phyloP scores from a whole-genome alignment of 2,329 filamentous ascomycete species.

The Diaporthe helianthi region DNA sequence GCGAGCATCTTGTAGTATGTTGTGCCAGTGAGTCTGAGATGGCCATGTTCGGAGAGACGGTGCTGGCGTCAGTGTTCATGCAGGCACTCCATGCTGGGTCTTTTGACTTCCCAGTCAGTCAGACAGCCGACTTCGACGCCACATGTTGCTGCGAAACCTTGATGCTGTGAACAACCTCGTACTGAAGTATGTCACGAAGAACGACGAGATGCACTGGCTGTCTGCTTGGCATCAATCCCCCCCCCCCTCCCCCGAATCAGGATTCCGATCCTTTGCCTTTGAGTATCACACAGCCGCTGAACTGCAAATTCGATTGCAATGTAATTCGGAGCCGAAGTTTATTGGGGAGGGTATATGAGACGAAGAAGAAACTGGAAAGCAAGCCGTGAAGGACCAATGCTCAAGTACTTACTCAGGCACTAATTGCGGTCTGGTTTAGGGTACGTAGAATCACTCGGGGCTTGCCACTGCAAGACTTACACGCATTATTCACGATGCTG shows the following conservation, averaged over 20 bases:
- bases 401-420: neutral
- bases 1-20: slow-evolving; percentile 45
- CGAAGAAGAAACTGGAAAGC: neutral
- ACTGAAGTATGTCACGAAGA: slow-evolving; percentile 54
- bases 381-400: too few species aligned
- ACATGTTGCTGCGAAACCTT: slow-evolving; percentile 49
- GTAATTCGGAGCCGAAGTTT: neutral
- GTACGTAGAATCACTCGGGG: too few species aligned
- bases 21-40: slow-evolving; percentile 41
- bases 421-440: neutral
- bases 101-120: slow-evolving; percentile 45
- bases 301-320: neutral
- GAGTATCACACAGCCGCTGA: neutral
- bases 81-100: slow-evolving; percentile 44
- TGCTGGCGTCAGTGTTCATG: slow-evolving; percentile 38
- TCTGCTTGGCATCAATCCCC: neutral
- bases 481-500: neutral
- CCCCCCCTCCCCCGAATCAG: neutral
- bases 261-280: neutral
- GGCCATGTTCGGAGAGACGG: slow-evolving; percentile 36
- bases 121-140: slow-evolving; percentile 40
- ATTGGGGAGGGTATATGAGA: too few species aligned
- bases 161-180: slow-evolving; percentile 59
- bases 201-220: slow-evolving; percentile 44
- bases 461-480: neutral